Evolutionary conservation across 129 eudicot genomes (phyloP).

Genomic region (Chrysanthemum lavandulifolium): DNA sequence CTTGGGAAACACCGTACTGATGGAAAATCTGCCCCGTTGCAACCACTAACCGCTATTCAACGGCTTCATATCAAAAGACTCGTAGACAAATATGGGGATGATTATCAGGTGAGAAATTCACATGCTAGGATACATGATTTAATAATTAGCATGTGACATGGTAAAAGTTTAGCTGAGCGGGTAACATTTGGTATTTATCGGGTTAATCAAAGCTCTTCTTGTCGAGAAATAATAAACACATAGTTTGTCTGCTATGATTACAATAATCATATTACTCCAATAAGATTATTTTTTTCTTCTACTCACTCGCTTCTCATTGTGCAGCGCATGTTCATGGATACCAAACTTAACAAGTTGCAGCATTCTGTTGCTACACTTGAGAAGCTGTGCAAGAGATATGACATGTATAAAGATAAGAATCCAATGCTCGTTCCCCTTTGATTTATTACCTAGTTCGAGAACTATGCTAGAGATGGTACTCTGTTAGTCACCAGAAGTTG

Average conservation of each 20-base stretch:
- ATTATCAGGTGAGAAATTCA: slow-evolving; percentile 64
- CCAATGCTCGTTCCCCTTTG: slow-evolving; percentile 60
- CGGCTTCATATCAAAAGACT: slow-evolving; percentile 55
- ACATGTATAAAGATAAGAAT: slow-evolving; percentile 55
- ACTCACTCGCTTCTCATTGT: slow-evolving; percentile 16
- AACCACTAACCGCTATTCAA: slow-evolving; percentile 82
- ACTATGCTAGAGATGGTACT: neutral
- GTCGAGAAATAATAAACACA: neutral
- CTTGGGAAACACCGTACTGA: slow-evolving; percentile 91
- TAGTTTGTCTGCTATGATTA: neutral
- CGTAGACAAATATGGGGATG: slow-evolving; percentile 77
- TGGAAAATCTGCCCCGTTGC: slow-evolving; percentile 65
- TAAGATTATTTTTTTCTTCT: neutral
- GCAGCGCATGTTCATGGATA: slow-evolving; percentile 97
- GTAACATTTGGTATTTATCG: neutral
- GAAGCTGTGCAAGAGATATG: slow-evolving; percentile 77
- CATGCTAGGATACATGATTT: neutral
- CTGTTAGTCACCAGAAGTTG: slow-evolving; percentile 6
- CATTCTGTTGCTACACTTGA: slow-evolving; percentile 82
- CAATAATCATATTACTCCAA: neutral
- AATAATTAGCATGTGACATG: neutral
- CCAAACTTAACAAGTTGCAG: slow-evolving; percentile 80
- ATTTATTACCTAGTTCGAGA: slow-evolving; percentile 4
- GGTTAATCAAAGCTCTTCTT: neutral
- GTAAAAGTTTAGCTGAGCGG: neutral